Evolutionary conservation across 495 filamentous ascomycete genomes (phyloP).

Genomic region (Xeromyces bisporus): DNA sequence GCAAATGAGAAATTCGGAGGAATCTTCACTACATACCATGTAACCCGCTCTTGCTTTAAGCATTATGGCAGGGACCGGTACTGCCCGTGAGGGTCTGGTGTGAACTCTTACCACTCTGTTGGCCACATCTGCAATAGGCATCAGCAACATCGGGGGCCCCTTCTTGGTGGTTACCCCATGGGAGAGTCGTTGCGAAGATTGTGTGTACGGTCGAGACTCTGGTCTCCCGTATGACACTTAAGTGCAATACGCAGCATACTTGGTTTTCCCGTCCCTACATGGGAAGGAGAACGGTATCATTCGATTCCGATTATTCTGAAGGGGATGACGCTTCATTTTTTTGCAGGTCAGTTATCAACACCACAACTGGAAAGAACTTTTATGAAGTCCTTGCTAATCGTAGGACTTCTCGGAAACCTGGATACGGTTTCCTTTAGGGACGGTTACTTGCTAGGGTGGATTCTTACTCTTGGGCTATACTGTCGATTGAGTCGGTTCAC

Average conservation of each 20-base stretch:
- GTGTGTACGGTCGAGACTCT: conserved; percentile 36
- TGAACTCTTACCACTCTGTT: conserved; percentile 31
- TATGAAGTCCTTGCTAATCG: conserved; percentile 23
- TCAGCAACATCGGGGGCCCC: conserved; percentile 82
- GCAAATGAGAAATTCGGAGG: conserved; percentile 99
- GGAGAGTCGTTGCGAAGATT: conserved; percentile 90
- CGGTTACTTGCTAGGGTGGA: neutral
- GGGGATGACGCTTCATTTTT: conserved; percentile 63
- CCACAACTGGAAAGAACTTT: conserved; percentile 15
- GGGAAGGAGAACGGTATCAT: conserved; percentile 48
- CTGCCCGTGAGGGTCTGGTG: conserved; percentile 90
- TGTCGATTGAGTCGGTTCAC: too few species aligned
- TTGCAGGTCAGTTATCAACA: conserved; percentile 39
- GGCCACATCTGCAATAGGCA: conserved; percentile 90
- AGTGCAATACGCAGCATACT: conserved; percentile 99
- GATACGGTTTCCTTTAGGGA: conserved; percentile 8
- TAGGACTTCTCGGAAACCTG: conserved; percentile 10
- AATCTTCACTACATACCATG: conserved; percentile 57
- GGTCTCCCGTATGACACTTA: conserved; percentile 48
- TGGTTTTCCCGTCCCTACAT: conserved; percentile 19
- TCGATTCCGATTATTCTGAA: conserved; percentile 98
- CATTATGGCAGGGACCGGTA: conserved; percentile 20
- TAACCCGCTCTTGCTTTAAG: conserved; percentile 24
- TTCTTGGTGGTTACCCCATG: conserved; percentile 38
- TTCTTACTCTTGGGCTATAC: neutral